A percentile compares a stretch with the other conserved stretches of the same genome.
Conservation (phyloP, 495 filamentous ascomycete species). For the Evansstolkia leycettana region DNA sequence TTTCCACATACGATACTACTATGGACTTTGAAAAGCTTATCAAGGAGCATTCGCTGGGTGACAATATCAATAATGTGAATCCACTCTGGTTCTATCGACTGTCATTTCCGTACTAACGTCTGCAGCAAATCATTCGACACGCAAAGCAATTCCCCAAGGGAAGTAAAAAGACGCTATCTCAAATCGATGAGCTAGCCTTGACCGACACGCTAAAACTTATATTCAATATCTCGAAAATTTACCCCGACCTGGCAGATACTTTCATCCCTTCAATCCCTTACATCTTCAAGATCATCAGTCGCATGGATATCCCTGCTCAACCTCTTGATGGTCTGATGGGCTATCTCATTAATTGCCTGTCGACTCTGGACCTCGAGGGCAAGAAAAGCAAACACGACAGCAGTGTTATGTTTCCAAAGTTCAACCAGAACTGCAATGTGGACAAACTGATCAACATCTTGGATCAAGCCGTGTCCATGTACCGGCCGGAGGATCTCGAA, state of each 20-base stretch:
- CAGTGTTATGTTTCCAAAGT: conserved; percentile 52
- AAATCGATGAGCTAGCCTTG: conserved; percentile 70
- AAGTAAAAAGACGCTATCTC: conserved; percentile 27
- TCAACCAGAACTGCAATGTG: conserved; percentile 46
- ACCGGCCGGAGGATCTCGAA: conserved; percentile 57
- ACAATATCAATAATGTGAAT: conserved; percentile 49
- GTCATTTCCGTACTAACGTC: conserved; percentile 5
- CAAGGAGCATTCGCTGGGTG: conserved; percentile 55
- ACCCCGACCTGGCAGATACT: conserved; percentile 39
- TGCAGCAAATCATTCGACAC: conserved; percentile 56
- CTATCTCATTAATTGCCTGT: conserved; percentile 63
- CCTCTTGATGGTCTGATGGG: conserved; percentile 49
- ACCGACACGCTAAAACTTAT: conserved; percentile 76
- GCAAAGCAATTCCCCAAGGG: conserved; percentile 44
- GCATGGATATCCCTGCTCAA: conserved; percentile 39
- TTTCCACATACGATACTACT: conserved; percentile 73
- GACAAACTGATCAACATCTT: conserved; percentile 65
- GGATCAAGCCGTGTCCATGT: conserved; percentile 46
- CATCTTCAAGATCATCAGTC: conserved; percentile 59
- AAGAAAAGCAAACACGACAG: conserved; percentile 28
- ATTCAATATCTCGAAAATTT: conserved; percentile 74
- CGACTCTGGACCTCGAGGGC: conserved; percentile 59
- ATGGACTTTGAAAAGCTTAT: conserved; percentile 57
- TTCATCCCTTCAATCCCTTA: conserved; percentile 59
- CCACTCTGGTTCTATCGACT: neutral